Evolutionary conservation across 2,329 filamentous ascomycete species (phyloP), one percentile per base, ranked within the genome.

Genomic region (Sclerotinia glacialis): DNA sequence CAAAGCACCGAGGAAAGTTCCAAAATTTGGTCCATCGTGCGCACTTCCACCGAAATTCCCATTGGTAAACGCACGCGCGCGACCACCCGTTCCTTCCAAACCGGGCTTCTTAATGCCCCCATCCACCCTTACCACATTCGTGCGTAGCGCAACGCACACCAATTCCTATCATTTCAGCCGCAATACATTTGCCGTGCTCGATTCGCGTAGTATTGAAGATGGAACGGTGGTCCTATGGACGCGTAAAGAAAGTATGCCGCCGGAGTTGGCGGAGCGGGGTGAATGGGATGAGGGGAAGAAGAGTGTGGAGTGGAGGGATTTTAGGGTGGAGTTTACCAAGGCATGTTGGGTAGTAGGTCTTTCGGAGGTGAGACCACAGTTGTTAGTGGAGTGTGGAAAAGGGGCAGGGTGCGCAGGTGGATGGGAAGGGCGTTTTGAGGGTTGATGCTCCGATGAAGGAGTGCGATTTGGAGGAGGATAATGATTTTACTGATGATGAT

Each of bases 381-480:
- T 60, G 42, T 60, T 60, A 34, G 28, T 46, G 6, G 56, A 47
- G 44, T 47, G 55, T 59, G 26, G 56, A 60, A 28, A 60, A 23
- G 18, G 42, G 42, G n/a, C 42, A 60, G 12, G 55, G 56, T 0
- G 21, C 56, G 2, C 21, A 46, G n/a, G 56, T 60, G 26, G 26
- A 60, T 37, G 56, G 28, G 42, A 21, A 47, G 2, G 56, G 56
- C 0, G 12, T 47, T 7, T 14, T 60, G 0, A 60, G 14, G 21
- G 56, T 60, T 6, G 42, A 60, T 47, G 44, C 42, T 2, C 56
- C 56, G 5, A 60, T 60, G 42, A 60, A 60, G 28, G 11, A 47
- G 7, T 1, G 42, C 0, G 56, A 34, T 60, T 16, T 23, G 26
- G 56, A 60, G 26, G 42, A 47, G 12, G 26, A 59, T 9, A 42